Evolutionary conservation across 108 stramenopile species (phyloP).

Genomic region (Cyclotella atomus): DNA sequence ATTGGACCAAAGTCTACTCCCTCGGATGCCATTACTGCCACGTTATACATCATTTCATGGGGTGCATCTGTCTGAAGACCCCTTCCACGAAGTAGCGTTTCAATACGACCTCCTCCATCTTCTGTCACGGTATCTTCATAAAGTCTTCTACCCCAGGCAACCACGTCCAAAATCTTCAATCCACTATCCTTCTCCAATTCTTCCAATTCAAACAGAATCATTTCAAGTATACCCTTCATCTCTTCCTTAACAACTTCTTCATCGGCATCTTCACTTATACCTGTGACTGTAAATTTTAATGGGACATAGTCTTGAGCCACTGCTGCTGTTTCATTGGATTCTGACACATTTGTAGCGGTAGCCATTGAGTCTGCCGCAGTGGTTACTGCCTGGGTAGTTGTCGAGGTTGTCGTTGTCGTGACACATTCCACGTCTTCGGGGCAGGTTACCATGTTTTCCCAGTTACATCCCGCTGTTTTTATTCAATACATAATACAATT

Average conservation of each 20-base stretch:
- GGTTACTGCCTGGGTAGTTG: neutral
- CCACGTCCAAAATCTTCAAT: constrained; percentile 12
- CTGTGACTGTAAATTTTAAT: constrained; percentile 4
- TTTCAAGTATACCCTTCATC: constrained; percentile 7
- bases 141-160: neutral
- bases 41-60: constrained; percentile 2
- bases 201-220: constrained; percentile 8
- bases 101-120: no score
- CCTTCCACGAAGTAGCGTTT: no score
- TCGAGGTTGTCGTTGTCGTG: neutral
- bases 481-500: neutral
- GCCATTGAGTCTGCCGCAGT: neutral
- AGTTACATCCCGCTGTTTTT: constrained; percentile 5
- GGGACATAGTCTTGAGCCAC: constrained; percentile 1
- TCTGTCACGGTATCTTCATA: neutral
- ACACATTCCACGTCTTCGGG: neutral
- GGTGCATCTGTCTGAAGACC: neutral
- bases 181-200: constrained; percentile 7
- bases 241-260: neutral
- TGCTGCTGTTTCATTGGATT: neutral
- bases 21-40: neutral
- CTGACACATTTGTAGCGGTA: neutral
- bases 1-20: neutral
- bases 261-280: neutral
- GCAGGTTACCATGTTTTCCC: constrained; percentile 8